A percentile compares a stretch with the other conserved stretches of the same genome.
Conservation (phyloP, 2,329 filamentous ascomycete species). For the Fusarium mangiferae region DNA sequence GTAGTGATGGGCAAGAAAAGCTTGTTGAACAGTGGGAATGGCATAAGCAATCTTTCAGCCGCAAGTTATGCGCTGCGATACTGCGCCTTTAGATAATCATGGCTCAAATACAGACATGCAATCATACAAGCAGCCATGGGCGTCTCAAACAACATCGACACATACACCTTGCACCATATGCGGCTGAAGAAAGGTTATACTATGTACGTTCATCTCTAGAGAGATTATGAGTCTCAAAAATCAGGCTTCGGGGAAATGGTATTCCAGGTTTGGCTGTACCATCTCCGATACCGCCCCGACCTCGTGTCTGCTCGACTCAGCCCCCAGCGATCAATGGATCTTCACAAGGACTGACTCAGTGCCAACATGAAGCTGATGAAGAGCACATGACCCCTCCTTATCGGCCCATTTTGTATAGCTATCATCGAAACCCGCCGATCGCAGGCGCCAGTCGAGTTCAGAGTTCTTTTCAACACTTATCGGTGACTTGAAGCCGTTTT, state of each 20-base stretch:
- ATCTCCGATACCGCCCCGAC: slow-evolving; percentile 31
- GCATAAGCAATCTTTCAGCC: too few relatives aligned
- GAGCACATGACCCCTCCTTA: slow-evolving; percentile 17
- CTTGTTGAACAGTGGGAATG: not conserved
- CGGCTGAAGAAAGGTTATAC: not conserved
- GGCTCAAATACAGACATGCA: not conserved
- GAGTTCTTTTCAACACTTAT: not conserved
- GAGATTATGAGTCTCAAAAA: not conserved
- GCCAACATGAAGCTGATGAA: not conserved
- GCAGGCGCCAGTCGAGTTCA: slow-evolving; percentile 1
- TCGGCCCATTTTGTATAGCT: slow-evolving; percentile 10
- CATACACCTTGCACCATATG: not conserved
- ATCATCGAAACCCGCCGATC: slow-evolving; percentile 17
- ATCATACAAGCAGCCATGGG: not conserved
- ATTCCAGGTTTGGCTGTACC: not conserved
- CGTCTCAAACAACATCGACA: not conserved
- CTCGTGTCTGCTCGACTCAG: not conserved
- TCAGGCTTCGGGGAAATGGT: not conserved
- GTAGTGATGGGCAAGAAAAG: not conserved
- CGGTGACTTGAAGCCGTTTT: not conserved
- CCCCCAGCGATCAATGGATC: not conserved
- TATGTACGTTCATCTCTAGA: not conserved
- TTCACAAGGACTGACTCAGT: slow-evolving; percentile 16
- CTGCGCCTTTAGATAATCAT: not conserved
- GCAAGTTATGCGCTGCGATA: not conserved